A percentile compares a stretch with the other conserved stretches of the same genome.
These are phyloP conservation scores for Bimuria novae-zelandiae DNA, from an alignment of 2,329 filamentous ascomycete species.

Conservation along the genomic window DNA sequence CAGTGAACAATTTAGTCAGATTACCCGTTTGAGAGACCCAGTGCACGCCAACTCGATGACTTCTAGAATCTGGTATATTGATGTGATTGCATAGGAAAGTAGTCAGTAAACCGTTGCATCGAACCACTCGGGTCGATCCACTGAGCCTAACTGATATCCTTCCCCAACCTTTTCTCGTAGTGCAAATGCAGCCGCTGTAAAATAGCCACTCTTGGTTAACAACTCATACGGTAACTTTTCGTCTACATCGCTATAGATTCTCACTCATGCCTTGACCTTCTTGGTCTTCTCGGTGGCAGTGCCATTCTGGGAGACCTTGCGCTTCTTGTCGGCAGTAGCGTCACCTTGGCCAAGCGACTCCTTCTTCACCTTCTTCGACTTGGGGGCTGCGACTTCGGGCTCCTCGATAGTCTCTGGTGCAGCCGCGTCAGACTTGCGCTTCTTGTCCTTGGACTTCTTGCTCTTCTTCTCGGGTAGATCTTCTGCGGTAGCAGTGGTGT, in stretches of 20 bases:
- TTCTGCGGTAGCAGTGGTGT: constrained; percentile 5
- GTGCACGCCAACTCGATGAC: too few species aligned
- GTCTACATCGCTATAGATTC: background rate
- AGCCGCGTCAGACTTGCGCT: constrained; percentile 27
- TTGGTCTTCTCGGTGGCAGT: constrained; percentile 33
- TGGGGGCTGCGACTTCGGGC: constrained; percentile 18
- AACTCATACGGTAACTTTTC: too few species aligned
- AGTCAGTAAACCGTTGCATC: too few species aligned
- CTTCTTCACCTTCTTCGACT: constrained; percentile 32
- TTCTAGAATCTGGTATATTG: too few species aligned
- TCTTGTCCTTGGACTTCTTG: constrained; percentile 22
- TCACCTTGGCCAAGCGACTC: constrained; percentile 20
- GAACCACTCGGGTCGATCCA: too few species aligned
- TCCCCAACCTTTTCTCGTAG: too few species aligned
- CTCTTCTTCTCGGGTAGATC: constrained; percentile 14
- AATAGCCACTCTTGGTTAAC: too few species aligned
- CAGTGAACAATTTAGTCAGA: too few species aligned
- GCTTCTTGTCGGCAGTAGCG: constrained; percentile 28
- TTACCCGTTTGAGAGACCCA: too few species aligned
- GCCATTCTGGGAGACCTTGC: constrained; percentile 17
- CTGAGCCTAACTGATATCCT: too few species aligned
- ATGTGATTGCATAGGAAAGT: too few species aligned
- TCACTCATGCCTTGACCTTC: constrained; percentile 29
- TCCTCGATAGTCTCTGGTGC: constrained; percentile 15
- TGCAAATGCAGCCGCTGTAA: too few species aligned